Percentiles rank a stretch among this genome's conserved stretches.
Evolutionary conservation across 495 filamentous ascomycete genomes (phyloP).

Genomic region (Neurospora sp.): DNA sequence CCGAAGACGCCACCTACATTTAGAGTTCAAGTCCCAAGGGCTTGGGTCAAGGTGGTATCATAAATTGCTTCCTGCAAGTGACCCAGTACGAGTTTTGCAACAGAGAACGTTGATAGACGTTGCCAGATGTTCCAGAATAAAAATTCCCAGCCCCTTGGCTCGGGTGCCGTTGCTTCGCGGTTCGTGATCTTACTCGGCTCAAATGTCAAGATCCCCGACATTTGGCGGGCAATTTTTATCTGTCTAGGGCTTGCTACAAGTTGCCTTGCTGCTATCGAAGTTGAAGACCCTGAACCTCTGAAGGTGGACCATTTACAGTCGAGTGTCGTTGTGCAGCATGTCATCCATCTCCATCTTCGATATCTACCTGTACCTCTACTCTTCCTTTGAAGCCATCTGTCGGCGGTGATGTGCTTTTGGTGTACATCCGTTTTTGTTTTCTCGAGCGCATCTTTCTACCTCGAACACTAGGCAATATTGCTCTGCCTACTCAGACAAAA

Average conservation of each 20-base stretch:
- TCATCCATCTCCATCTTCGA: not conserved
- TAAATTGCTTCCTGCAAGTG: not conserved
- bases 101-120: not conserved
- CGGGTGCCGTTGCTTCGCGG: not conserved
- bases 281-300: not conserved
- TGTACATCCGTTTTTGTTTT: not conserved
- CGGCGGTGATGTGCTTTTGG: not conserved
- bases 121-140: not conserved
- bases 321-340: not conserved
- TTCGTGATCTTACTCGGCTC: not conserved
- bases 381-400: not conserved
- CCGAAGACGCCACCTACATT: not conserved
- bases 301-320: too few relatives aligned
- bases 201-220: not conserved
- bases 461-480: not conserved
- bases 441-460: not conserved
- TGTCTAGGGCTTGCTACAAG: not conserved
- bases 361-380: not conserved
- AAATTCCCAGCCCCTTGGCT: not conserved
- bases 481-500: not conserved
- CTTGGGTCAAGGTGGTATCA: not conserved
- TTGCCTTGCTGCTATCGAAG: not conserved
- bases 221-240: not conserved
- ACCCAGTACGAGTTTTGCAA: not conserved
- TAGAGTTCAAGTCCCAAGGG: not conserved